These are phyloP conservation scores for Actinomortierella wolfii DNA, from an alignment of 371 early-diverging fungal genomes.

Conservation along the genomic window DNA sequence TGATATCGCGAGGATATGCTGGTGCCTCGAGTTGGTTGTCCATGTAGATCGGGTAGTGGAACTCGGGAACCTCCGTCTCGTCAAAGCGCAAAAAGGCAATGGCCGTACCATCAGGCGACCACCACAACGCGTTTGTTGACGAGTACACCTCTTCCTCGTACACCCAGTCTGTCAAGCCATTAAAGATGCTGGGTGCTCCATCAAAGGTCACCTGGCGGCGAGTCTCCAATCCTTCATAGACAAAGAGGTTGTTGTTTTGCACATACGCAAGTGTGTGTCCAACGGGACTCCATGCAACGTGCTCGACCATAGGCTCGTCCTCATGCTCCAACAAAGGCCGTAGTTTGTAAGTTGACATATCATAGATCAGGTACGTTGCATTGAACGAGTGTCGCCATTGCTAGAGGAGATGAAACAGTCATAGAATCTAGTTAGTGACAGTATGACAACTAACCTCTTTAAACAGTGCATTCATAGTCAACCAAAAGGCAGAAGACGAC, in stretches of 20 bases:
- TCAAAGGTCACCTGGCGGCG: slow-evolving; percentile 83
- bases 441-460: too few relatives aligned
- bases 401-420: slow-evolving; percentile 23
- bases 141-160: slow-evolving; percentile 95
- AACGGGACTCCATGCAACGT: slow-evolving; percentile 80
- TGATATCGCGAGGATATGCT: slow-evolving; percentile 74
- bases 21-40: slow-evolving; percentile 47
- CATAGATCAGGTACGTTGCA: slow-evolving; percentile 81
- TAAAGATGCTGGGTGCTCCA: slow-evolving; percentile 84
- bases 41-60: slow-evolving; percentile 71
- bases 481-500: too few relatives aligned
- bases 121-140: slow-evolving; percentile 79
- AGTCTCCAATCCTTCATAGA: slow-evolving; percentile 65
- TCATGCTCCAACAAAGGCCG: slow-evolving; percentile 60
- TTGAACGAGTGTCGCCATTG: slow-evolving; percentile 87
- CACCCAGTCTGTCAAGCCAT: slow-evolving; percentile 98
- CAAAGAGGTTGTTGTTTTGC: slow-evolving; percentile 84
- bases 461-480: too few relatives aligned
- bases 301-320: slow-evolving; percentile 52
- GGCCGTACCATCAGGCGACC: slow-evolving; percentile 84
- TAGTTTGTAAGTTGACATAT: slow-evolving; percentile 57
- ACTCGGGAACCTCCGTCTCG: slow-evolving; percentile 84
- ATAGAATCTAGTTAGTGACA: neutral
- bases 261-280: slow-evolving; percentile 88
- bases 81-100: slow-evolving; percentile 88